Base-by-base conservation (phyloP, 352 stramenopile species). In the Phytopythium aichiense region DNA sequence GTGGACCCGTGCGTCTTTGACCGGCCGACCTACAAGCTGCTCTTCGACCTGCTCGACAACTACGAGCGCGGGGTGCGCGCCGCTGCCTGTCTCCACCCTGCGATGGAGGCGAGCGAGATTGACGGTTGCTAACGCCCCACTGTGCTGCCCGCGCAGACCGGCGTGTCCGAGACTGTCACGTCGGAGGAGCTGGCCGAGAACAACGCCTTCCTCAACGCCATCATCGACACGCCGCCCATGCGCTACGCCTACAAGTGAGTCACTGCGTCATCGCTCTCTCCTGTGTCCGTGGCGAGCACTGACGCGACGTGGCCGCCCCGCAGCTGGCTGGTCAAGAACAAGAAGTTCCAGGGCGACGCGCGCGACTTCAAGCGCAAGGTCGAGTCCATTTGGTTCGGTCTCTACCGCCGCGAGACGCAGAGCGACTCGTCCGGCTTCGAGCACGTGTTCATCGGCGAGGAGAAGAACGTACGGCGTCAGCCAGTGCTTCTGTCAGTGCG, bases 371-470 rank as follows among this genome's bases (percentile, higher is more conserved):
- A 95, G 79, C 84, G 86, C 60, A 93, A 98, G 46, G 68, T 99
- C n/a, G 81, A 98, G 55, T 71, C 87, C 38, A 96, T 98, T 52
- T 98, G 96, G 95, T 98, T 99, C 67, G 87, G 94, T 3, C 63
- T 98, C 45, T 99, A 99, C 72, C 86, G 87, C 33, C 91, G 96
- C 45, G 76, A 91, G 66, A 72, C 81, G 48, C 63, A 72, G 58
- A 89, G 90, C 63, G 85, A 99, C 69, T 98, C 91, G 22, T 98
- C 87, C 7, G 95, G 94, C 31, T 99, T 99, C 67, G 96, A 99
- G 66, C 96, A 99, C 70, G 94, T 98, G 7, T 99, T 99, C 66
- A 82, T 98, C 11, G 96, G 96, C 51, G 96, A 99, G 76, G 88
- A 98, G 49, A 97, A 96, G 59, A 84, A 98, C 61, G 91, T 92